These are phyloP conservation scores for Lagenaria siceraria DNA, from an alignment of 306 rosid genomes.

Conservation along the genomic window DNA sequence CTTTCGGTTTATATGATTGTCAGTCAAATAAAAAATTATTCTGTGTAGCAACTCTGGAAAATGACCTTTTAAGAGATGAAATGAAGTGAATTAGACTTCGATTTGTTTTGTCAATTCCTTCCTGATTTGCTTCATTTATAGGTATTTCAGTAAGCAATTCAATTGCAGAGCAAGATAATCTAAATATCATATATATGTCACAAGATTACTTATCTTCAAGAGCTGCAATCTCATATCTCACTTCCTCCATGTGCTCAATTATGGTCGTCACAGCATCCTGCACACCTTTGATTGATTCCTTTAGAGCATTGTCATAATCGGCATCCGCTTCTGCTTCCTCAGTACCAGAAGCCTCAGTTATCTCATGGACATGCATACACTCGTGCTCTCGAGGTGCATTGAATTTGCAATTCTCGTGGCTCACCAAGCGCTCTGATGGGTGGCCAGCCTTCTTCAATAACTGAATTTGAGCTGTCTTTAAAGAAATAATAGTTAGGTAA, in stretches of 20 bases:
- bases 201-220: slow-evolving; percentile 37
- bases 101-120: too few relatives aligned
- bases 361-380: slow-evolving; percentile 68
- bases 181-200: not conserved
- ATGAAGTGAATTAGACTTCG: too few relatives aligned
- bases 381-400: slow-evolving; percentile 54
- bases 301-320: slow-evolving; percentile 70
- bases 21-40: too few relatives aligned
- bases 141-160: not conserved
- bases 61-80: too few relatives aligned
- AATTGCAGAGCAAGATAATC: not conserved
- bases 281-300: slow-evolving; percentile 80
- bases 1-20: too few relatives aligned
- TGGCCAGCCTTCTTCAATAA: slow-evolving; percentile 71
- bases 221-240: slow-evolving; percentile 89
- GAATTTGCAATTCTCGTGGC: slow-evolving; percentile 71
- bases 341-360: slow-evolving; percentile 73
- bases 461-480: slow-evolving; percentile 75
- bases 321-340: slow-evolving; percentile 94
- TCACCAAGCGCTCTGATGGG: slow-evolving; percentile 69
- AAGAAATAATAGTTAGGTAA: slow-evolving; percentile 9
- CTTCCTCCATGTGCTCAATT: slow-evolving; percentile 79
- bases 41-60: too few relatives aligned
- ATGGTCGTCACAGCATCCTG: slow-evolving; percentile 74
- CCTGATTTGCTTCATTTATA: too few relatives aligned